Evolutionary conservation across 2,329 filamentous ascomycete species (phyloP).

Genomic region (Fusarium citri): DNA sequence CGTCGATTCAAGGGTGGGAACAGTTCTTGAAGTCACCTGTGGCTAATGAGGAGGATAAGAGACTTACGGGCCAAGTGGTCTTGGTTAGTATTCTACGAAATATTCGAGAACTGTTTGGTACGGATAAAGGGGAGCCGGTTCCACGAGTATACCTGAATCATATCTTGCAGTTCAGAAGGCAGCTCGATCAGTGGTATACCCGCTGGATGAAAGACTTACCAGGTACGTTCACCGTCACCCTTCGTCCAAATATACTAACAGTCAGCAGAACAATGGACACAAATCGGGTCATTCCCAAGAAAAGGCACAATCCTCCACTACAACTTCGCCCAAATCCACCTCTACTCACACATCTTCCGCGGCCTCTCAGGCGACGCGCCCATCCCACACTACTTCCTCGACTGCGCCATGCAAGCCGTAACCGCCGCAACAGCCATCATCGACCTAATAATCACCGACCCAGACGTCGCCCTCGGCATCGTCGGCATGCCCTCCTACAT

Average conservation of each 20-base stretch:
- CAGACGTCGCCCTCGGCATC: conserved; percentile 55
- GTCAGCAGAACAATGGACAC: conserved; percentile 51
- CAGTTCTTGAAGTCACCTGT: conserved; percentile 64
- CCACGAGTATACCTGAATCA: conserved; percentile 66
- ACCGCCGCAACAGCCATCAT: conserved; percentile 58
- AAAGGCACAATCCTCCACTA: conserved; percentile 57
- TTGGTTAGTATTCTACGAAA: conserved; percentile 68
- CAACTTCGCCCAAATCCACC: conserved; percentile 57
- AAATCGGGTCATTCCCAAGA: conserved; percentile 55
- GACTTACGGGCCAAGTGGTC: conserved; percentile 69
- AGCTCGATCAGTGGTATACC: conserved; percentile 55
- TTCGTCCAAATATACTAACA: background rate
- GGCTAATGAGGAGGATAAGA: conserved; percentile 65
- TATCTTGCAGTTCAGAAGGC: conserved; percentile 49
- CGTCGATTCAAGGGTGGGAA: conserved; percentile 68
- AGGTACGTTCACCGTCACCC: conserved; percentile 36
- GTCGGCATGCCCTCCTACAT: conserved; percentile 63
- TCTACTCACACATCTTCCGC: conserved; percentile 57
- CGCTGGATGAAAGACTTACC: conserved; percentile 52
- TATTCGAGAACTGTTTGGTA: conserved; percentile 67
- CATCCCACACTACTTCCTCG: conserved; percentile 51
- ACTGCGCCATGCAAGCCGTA: conserved; percentile 50
- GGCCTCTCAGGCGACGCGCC: conserved; percentile 51
- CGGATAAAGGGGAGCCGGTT: conserved; percentile 64
- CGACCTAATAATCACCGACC: conserved; percentile 57